Percentiles rank a stretch among this genome's conserved stretches.
Evolutionary conservation across 2,329 filamentous ascomycete species (phyloP).

Genomic region (Parastagonospora nodorum): DNA sequence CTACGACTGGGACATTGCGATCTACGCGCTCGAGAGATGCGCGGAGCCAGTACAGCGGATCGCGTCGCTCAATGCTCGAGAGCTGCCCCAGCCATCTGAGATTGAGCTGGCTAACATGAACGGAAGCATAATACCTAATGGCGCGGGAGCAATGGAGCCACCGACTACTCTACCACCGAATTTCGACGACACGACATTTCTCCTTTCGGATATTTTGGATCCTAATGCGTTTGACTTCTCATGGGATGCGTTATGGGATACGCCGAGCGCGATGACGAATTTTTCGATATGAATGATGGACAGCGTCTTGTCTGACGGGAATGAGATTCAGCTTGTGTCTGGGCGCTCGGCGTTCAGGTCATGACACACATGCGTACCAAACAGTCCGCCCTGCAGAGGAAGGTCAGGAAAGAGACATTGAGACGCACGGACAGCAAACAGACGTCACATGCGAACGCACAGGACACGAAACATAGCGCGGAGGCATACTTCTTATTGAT

Average conservation of each 20-base stretch:
- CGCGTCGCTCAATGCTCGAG: conserved; percentile 33
- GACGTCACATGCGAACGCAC: no score
- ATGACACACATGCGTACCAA: no score
- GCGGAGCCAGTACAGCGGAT: conserved; percentile 45
- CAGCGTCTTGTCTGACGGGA: no score
- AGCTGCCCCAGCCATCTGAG: conserved; percentile 15
- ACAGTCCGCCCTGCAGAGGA: no score
- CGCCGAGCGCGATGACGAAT: conserved; percentile 40
- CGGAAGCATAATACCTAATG: conserved; percentile 1
- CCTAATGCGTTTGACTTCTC: conserved; percentile 44
- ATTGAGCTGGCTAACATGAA: conserved; percentile 8
- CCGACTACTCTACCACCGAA: conserved; percentile 14
- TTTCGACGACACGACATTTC: conserved; percentile 36
- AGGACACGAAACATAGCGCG: no score
- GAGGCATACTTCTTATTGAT: no score
- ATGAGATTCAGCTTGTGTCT: not conserved
- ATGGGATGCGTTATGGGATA: conserved; percentile 46
- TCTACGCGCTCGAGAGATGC: conserved; percentile 57
- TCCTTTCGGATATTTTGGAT: conserved; percentile 39
- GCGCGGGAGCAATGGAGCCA: conserved; percentile 2
- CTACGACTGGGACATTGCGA: conserved; percentile 61
- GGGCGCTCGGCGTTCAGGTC: no score
- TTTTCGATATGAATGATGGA: conserved; percentile 29
- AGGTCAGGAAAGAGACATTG: no score
- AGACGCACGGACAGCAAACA: no score